These are phyloP conservation scores for Inonotus obliquus DNA, from an alignment of 1,284 basidiomycete genomes.

Conservation along the genomic window DNA sequence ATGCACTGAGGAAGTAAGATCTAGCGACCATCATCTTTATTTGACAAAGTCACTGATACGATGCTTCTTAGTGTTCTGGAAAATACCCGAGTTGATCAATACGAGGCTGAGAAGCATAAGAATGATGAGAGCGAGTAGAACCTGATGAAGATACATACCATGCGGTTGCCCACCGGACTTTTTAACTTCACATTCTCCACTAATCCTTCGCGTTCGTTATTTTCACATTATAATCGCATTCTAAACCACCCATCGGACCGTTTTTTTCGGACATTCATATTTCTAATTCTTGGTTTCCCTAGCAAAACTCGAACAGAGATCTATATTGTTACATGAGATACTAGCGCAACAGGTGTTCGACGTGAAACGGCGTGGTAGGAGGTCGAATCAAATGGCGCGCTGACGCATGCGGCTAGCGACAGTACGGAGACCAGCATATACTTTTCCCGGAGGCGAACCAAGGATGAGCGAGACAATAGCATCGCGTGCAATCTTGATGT, in stretches of 20 bases:
- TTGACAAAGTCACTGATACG: background rate
- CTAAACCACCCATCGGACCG: background rate
- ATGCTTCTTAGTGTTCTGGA: conserved; percentile 33
- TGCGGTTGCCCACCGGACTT: background rate
- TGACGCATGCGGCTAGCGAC: conserved; percentile 93
- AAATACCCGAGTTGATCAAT: conserved; percentile 48
- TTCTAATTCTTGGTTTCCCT: background rate
- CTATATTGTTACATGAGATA: no score
- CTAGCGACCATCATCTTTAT: background rate
- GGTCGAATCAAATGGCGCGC: conserved; percentile 53
- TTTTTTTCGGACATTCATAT: background rate
- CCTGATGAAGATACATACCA: background rate
- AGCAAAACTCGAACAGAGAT: background rate
- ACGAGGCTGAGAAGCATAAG: conserved; percentile 36
- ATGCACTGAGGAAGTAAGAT: conserved; percentile 52
- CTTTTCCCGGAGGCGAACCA: conserved; percentile 94
- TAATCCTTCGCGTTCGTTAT: background rate
- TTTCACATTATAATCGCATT: background rate
- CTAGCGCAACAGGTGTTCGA: background rate
- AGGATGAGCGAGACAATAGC: conserved; percentile 94
- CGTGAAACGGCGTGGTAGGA: background rate
- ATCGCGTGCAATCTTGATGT: conserved; percentile 96
- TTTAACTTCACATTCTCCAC: background rate
- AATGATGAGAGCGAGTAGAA: conserved; percentile 21
- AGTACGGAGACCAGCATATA: conserved; percentile 87